Evolutionary conservation across 2,329 filamentous ascomycete genomes (phyloP).

Genomic region (Fusarium poae): DNA sequence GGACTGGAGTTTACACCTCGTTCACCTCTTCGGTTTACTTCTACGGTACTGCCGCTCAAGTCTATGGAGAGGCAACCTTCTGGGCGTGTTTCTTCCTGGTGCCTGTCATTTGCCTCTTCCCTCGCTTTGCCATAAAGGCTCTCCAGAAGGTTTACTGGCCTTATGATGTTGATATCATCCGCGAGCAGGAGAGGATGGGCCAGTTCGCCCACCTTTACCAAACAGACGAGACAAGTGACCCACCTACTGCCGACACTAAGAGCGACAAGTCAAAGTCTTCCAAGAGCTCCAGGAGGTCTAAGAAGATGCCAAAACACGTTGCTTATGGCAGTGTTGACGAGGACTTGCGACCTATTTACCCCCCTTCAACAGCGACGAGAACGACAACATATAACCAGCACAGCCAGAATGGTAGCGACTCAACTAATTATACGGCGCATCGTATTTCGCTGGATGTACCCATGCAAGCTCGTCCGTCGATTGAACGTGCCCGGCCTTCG

Average conservation of each 20-base stretch:
- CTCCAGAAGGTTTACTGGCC: constrained; percentile 95
- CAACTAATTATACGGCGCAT: constrained; percentile 85
- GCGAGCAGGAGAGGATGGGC: constrained; percentile 88
- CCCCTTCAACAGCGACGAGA: constrained; percentile 85
- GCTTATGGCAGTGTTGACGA: constrained; percentile 79
- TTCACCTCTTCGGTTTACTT: constrained; percentile 67
- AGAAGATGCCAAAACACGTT: constrained; percentile 67
- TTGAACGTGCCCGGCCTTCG: constrained; percentile 81
- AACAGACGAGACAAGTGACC: constrained; percentile 52
- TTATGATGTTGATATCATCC: constrained; percentile 93
- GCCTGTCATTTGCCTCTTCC: constrained; percentile 84
- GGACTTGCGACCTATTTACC: constrained; percentile 92
- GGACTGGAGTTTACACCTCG: constrained; percentile 87
- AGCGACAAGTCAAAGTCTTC: constrained; percentile 67
- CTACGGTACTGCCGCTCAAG: constrained; percentile 81
- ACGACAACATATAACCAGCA: constrained; percentile 80
- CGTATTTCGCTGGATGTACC: constrained; percentile 70
- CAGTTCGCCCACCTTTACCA: constrained; percentile 78
- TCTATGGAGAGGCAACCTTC: constrained; percentile 85
- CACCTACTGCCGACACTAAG: constrained; percentile 56
- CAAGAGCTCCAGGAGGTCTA: constrained; percentile 60
- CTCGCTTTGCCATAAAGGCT: constrained; percentile 87
- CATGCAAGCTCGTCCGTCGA: constrained; percentile 63
- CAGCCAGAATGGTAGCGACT: constrained; percentile 93
- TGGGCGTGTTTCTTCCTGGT: constrained; percentile 88